Base-by-base conservation (phyloP, 768 basidiomycete genomes). In the Serendipita sp. region DNA sequence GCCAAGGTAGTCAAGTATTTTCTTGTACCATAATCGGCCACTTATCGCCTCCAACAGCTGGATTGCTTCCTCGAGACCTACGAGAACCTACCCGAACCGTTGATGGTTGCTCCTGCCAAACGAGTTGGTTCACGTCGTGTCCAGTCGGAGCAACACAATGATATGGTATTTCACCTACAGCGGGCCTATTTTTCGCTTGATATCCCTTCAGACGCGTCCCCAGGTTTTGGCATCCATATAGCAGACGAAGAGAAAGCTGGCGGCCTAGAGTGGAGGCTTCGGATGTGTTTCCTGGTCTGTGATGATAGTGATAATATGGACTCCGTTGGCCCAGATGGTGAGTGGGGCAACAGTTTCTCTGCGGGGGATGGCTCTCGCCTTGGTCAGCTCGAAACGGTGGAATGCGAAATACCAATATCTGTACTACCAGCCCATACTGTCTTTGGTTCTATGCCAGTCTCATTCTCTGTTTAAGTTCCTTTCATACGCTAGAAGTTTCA, bases 391-490 rank as follows among this genome's bases (percentile, higher is more conserved):
- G 93, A 97, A 79, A 89, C 86, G 66, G 92, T 98, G 16, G 95
- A 96, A 73, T 96, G 93, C 70, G 89, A 93, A 73, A 88, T 98
- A 47, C 90, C 91, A 18, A 82, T 98, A 65, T 83, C 74, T 68
- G 87, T 96, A 1, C 93, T 87, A 81, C 86, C 92, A 10, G 90
- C 90, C 48, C 92, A 91, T 74, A 94, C 90, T 3, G 87, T 85
- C 48, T 92, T 89, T 75, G 86, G 83, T 73, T 83, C 89, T 2
- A 77, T 81, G 8, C 56, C 56, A 60, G 56, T 60, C 56, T 60
- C 56, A 3, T 60, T 60, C 35, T 38, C 56, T 60, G 28, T 60
- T 38, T 60, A 60, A 60, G 10, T 32, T 8, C 48, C 8, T 32
- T 18, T 51, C 11, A 10, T 35, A 4, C 10, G 37, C 18, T 41